phyloP scores from a whole-genome alignment of 2,329 filamentous ascomycete genomes.

The Stemphylium beticola region DNA sequence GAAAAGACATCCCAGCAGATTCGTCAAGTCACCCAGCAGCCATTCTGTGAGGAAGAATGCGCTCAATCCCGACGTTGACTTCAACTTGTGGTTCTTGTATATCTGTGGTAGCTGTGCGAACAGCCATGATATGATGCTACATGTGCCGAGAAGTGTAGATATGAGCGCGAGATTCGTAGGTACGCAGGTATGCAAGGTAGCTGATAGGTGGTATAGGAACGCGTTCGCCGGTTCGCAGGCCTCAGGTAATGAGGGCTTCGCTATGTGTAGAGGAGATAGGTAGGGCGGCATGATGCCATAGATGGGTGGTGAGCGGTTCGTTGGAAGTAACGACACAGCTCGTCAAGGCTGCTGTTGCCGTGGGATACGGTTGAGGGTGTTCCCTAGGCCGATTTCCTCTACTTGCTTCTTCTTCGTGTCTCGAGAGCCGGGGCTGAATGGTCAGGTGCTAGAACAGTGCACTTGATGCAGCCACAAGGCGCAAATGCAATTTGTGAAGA shows the following conservation, averaged over 20 bases:
- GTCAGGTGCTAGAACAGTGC: constrained; percentile 39
- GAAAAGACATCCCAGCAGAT: constrained; percentile 67
- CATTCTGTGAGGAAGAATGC: constrained; percentile 71
- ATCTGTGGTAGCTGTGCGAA: constrained; percentile 74
- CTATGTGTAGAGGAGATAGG: constrained; percentile 38
- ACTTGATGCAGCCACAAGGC: constrained; percentile 33
- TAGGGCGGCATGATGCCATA: constrained; percentile 47
- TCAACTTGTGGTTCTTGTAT: constrained; percentile 69
- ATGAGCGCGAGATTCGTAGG: constrained; percentile 68
- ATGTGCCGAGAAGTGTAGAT: constrained; percentile 65
- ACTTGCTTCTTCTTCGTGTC: constrained; percentile 6
- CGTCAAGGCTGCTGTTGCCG: neutral
- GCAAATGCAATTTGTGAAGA: constrained; percentile 21
- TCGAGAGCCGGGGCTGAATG: constrained; percentile 4
- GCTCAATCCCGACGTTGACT: constrained; percentile 69
- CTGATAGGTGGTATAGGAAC: constrained; percentile 64
- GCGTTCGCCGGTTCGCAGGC: constrained; percentile 66
- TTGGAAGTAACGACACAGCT: constrained; percentile 5
- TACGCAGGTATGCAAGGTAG: constrained; percentile 66
- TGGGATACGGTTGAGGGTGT: neutral
- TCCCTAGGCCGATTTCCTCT: neutral
- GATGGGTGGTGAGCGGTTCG: constrained; percentile 18
- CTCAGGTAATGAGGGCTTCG: constrained; percentile 56
- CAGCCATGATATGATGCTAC: constrained; percentile 71
- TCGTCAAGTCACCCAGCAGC: constrained; percentile 69